Percentiles rank a stretch among this genome's conserved stretches.
Conservation (phyloP, 2,329 filamentous ascomycete species). For the Sarocladiaceae sp. region DNA sequence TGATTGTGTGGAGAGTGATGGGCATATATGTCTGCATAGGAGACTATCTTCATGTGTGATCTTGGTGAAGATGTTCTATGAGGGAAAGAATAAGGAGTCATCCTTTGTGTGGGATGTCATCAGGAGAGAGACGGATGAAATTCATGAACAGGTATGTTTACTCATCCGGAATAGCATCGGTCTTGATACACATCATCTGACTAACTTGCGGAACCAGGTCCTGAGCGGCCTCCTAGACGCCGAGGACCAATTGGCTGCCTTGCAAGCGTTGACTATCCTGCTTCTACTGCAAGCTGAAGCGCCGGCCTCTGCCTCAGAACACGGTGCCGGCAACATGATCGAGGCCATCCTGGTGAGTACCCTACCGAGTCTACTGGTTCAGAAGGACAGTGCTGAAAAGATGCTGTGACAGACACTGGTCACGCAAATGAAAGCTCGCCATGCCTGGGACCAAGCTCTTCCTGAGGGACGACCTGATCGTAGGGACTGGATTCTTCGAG, state of each 20-base stretch:
- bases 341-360: neutral
- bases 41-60: constrained; percentile 9
- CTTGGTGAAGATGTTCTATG: constrained; percentile 9
- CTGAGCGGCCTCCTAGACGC: neutral
- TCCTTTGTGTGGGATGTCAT: constrained; percentile 9
- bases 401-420: neutral
- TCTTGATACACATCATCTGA: neutral
- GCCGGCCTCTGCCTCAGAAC: neutral
- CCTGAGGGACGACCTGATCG: neutral
- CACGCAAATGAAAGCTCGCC: neutral
- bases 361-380: neutral
- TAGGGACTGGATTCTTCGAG: constrained; percentile 9
- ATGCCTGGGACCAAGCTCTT: neutral
- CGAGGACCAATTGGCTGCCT: neutral
- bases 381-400: neutral
- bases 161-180: neutral
- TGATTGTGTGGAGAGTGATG: neutral
- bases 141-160: constrained; percentile 3
- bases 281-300: constrained; percentile 8
- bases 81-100: neutral
- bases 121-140: neutral
- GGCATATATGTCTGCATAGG: constrained; percentile 5
- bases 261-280: constrained; percentile 6
- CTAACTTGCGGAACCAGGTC: too few species aligned
- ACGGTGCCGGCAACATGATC: neutral